Conservation (phyloP, 2,329 filamentous ascomycete genomes). For the Penicillium sp. region DNA sequence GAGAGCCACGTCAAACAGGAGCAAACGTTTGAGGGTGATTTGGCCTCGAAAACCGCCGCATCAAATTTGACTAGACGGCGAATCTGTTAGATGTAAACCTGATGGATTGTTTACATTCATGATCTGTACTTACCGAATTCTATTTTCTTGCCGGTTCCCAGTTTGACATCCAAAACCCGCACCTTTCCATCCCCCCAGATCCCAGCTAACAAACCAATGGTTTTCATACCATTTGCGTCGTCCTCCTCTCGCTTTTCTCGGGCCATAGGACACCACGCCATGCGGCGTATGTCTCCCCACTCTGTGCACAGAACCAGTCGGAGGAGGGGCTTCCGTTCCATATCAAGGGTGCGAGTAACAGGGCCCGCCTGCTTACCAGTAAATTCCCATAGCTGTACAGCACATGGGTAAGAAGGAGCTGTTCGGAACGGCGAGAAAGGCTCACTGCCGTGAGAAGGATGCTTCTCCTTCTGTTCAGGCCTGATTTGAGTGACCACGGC, state of each 20-base stretch:
- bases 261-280: constrained; percentile 60
- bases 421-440: constrained; percentile 54
- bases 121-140: constrained; percentile 35
- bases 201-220: constrained; percentile 57
- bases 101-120: background rate
- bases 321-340: constrained; percentile 48
- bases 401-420: constrained; percentile 50
- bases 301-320: constrained; percentile 57
- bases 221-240: constrained; percentile 29
- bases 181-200: constrained; percentile 62
- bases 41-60: constrained; percentile 53
- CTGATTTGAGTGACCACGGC: constrained; percentile 50
- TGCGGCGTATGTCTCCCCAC: constrained; percentile 57
- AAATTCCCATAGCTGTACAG: constrained; percentile 63
- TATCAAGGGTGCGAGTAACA: constrained; percentile 46
- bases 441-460: constrained; percentile 33
- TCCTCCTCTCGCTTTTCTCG: constrained; percentile 35
- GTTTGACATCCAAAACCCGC: constrained; percentile 56
- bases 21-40: constrained; percentile 55
- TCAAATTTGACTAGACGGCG: constrained; percentile 43
- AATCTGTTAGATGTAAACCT: constrained; percentile 1
- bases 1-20: constrained; percentile 62
- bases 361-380: constrained; percentile 36
- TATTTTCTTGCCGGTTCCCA: constrained; percentile 29
- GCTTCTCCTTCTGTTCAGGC: constrained; percentile 38